Evolutionary conservation across 225 moss, liverwort and hornwort species (phyloP), one percentile per base, ranked within the genome.

Genomic region (Bryoerythrophyllum caledonicum): DNA sequence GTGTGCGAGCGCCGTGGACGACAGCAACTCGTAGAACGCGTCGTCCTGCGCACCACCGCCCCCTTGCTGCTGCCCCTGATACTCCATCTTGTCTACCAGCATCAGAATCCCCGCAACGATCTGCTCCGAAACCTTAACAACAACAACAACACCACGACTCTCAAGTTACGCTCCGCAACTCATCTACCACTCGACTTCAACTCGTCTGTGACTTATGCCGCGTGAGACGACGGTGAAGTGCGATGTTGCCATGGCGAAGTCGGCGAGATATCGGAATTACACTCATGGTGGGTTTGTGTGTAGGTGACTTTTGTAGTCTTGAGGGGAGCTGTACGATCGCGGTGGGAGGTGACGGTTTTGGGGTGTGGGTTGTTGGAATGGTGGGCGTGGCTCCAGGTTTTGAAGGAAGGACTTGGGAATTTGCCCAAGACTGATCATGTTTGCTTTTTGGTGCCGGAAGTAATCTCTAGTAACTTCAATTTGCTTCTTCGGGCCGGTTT

Each of bases 11-110:
- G 79, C 74, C 55, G 90, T 84, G 20, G 82, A 84, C n/a, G 87
- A 89, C 78, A 96, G 81, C 79, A 96, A 83, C 59, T 93, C 95
- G 32, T 87, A 91, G 67, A 93, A 96, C 10, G 93, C 90, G 37
- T 96, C 93, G 68, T 82, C 85, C 75, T 85, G 85, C 75, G 71
- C 76, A 63, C 48, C 38, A 38, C 76, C 79, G 30, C 76, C 70
- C 11, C 84, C 84, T 65, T 79, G 81, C 82, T 79, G 81, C 82
- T 79, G 84, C 80, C 82, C 82, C 80, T 82, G 78, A 65, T 82
- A 88, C 74, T 88, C 85, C 87, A 88, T 88, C 74, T 82, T 72
- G 63, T 88, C 85, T 75, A 88, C 87, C 80, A 88, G 85, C 87
- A 88, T 88, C 85, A 85, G 80, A 46, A 62, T 61, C 67, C 63